Conservation (phyloP, 768 basidiomycete genomes). For the Leucocoprinus sp. region DNA sequence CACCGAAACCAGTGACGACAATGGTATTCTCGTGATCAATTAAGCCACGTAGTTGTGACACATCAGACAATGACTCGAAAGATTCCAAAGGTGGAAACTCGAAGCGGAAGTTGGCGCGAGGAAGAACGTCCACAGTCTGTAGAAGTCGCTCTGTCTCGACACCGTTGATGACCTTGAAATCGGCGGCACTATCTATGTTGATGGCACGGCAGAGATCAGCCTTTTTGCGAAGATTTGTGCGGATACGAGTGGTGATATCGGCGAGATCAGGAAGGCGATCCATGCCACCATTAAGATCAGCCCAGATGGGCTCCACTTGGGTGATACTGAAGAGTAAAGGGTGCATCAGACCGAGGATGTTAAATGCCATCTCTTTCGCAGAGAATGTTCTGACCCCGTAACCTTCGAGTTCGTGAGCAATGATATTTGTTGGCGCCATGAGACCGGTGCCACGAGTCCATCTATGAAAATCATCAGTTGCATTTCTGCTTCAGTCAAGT, state of each 20-base stretch:
- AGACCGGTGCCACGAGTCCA: conserved; percentile 98
- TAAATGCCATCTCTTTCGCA: conserved; percentile 99
- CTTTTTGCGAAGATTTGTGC: conserved; percentile 71
- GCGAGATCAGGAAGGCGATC: conserved; percentile 93
- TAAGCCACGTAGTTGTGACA: conserved; percentile 75
- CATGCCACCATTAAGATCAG: conserved; percentile 97
- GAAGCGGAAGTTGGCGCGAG: conserved; percentile 97
- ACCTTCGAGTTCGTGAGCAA: conserved; percentile 89
- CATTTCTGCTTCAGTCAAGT: conserved; percentile 4
- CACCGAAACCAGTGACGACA: conserved; percentile 94
- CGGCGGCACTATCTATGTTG: conserved; percentile 89
- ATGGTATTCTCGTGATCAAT: conserved; percentile 94
- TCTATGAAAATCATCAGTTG: conserved; percentile 27
- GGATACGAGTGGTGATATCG: conserved; percentile 84
- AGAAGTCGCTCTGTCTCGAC: conserved; percentile 87
- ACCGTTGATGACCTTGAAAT: conserved; percentile 87
- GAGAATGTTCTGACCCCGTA: conserved; percentile 97
- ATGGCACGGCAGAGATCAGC: conserved; percentile 91
- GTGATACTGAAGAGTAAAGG: conserved; percentile 98
- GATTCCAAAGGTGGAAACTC: conserved; percentile 86
- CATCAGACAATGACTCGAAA: conserved; percentile 57
- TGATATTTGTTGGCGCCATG: conserved; percentile 92
- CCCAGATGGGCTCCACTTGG: conserved; percentile 99
- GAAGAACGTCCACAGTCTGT: conserved; percentile 86
- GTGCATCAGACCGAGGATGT: conserved; percentile 98